These are phyloP conservation scores for Xylaria castorea DNA, from an alignment of 495 filamentous ascomycete species.

Conservation along the genomic window DNA sequence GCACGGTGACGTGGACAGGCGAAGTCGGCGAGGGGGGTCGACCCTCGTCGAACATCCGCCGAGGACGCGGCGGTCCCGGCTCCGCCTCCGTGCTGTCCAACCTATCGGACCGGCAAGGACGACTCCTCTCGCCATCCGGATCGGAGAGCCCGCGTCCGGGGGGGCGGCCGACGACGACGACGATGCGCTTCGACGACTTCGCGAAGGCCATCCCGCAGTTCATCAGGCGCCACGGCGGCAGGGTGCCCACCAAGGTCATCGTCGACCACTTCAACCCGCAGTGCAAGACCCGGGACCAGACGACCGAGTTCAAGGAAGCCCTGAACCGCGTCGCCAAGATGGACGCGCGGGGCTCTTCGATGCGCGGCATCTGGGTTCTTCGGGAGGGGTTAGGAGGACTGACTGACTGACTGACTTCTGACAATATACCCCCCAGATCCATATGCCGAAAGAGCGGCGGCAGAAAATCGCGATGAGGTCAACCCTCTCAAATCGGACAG, in stretches of 20 bases:
- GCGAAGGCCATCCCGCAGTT: constrained; percentile 76
- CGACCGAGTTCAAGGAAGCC: constrained; percentile 55
- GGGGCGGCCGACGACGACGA: too few relatives aligned
- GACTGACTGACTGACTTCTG: too few relatives aligned
- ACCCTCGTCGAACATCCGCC: constrained; percentile 47
- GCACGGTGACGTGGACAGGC: constrained; percentile 94
- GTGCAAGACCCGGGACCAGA: constrained; percentile 50
- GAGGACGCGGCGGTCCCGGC: constrained; percentile 49
- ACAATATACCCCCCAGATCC: neutral
- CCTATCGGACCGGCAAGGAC: constrained; percentile 64
- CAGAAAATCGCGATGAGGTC: neutral
- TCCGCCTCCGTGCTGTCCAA: constrained; percentile 66
- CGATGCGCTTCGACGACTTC: constrained; percentile 61
- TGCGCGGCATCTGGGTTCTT: constrained; percentile 53
- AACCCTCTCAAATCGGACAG: neutral
- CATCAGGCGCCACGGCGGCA: constrained; percentile 71
- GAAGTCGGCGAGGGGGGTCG: constrained; percentile 74
- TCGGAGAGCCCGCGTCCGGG: neutral
- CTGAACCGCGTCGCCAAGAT: constrained; percentile 57
- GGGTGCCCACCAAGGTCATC: constrained; percentile 74
- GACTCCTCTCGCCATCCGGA: constrained; percentile 33
- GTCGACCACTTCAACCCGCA: constrained; percentile 75
- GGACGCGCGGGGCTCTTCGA: constrained; percentile 48
- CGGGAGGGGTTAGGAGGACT: constrained; percentile 22
- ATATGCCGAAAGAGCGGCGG: neutral